Evolutionary conservation across 305 asterid species (phyloP).

Genomic region (Fraxinus floribunda): DNA sequence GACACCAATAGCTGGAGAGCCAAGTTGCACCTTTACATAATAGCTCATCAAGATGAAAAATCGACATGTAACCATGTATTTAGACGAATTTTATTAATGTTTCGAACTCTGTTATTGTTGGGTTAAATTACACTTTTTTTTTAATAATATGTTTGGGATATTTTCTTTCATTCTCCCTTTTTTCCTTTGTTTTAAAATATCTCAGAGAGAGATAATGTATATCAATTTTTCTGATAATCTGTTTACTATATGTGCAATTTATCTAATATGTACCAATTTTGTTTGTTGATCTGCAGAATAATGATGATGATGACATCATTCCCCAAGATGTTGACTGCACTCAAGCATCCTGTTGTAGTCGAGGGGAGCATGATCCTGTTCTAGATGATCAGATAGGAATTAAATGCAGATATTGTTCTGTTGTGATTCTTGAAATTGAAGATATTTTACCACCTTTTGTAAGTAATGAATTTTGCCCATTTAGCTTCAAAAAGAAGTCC

Average conservation of each 20-base stretch:
- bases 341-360: conserved; percentile 22
- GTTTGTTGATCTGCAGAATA: conserved; percentile 13
- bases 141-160: not conserved
- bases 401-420: conserved; percentile 45
- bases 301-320: not conserved
- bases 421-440: conserved; percentile 49
- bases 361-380: conserved; percentile 40
- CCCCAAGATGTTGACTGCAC: not conserved
- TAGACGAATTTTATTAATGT: not conserved
- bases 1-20: not conserved
- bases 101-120: not conserved
- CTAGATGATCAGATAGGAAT: conserved; percentile 71
- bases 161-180: not conserved
- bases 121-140: not conserved
- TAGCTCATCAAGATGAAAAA: not conserved
- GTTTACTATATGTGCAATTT: not conserved
- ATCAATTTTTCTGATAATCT: not conserved
- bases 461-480: conserved; percentile 24
- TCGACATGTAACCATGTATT: not conserved
- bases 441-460: conserved; percentile 66
- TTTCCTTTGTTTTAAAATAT: not conserved
- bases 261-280: not conserved
- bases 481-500: not conserved
- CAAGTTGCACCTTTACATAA: not conserved
- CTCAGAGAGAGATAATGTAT: not conserved